These are phyloP conservation scores for Naumovozyma castellii DNA, from an alignment of 805 yeast species.

Conservation along the genomic window DNA sequence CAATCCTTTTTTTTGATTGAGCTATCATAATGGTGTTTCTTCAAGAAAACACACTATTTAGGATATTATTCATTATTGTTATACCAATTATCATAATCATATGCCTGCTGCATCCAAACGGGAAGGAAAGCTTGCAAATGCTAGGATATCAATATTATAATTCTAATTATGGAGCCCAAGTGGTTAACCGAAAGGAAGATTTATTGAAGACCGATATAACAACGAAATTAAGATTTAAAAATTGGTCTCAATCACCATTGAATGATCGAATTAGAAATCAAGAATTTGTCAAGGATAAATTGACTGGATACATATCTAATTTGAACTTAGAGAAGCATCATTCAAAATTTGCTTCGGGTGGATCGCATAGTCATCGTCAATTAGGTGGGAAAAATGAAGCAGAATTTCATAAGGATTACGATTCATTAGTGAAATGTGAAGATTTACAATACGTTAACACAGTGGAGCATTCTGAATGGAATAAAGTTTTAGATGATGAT, in stretches of 20 bases:
- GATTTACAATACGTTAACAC: conserved; percentile 7
- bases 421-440: conserved; percentile 6
- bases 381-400: background rate
- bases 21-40: too few species aligned
- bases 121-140: background rate
- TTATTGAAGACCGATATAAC: conserved; percentile 5
- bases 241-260: conserved; percentile 3
- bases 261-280: conserved; percentile 1
- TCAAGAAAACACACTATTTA: too few species aligned
- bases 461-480: conserved; percentile 6
- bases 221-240: conserved; percentile 3
- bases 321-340: conserved; percentile 2
- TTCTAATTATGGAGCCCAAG: background rate
- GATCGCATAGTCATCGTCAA: background rate
- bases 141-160: background rate
- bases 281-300: background rate
- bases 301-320: conserved; percentile 6
- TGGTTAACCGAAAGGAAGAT: conserved; percentile 1
- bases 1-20: too few species aligned
- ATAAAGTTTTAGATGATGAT: conserved; percentile 6
- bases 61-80: too few species aligned
- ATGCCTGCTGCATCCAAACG: background rate
- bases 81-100: too few species aligned
- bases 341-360: background rate
- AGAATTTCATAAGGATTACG: conserved; percentile 1